Conservation (phyloP, 331 rosid genomes). For the Malus hybrid region DNA sequence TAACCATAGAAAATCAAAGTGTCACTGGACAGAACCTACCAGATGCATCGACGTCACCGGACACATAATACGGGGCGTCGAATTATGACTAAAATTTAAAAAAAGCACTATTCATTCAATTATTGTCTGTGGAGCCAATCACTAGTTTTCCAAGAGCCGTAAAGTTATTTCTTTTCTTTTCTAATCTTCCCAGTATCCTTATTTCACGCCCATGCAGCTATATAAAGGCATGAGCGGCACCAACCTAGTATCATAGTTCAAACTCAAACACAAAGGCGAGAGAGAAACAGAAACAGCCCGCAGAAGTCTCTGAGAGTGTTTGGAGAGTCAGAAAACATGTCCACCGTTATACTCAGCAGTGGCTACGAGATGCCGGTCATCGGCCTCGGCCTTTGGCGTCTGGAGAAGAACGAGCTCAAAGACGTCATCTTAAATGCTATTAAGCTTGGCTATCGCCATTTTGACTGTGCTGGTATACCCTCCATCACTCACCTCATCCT, state of each 20-base stretch:
- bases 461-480: conserved; percentile 59
- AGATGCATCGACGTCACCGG: neutral
- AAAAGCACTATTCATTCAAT: neutral
- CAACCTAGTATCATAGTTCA: neutral
- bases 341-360: conserved; percentile 36
- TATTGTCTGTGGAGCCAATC: neutral
- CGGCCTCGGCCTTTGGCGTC: conserved; percentile 65
- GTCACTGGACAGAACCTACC: neutral
- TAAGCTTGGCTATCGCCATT: conserved; percentile 61
- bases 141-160: neutral
- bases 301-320: neutral
- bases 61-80: neutral
- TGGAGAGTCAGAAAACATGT: neutral
- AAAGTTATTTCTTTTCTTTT: neutral
- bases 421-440: conserved; percentile 47
- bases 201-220: neutral
- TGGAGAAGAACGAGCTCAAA: conserved; percentile 39
- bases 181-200: neutral
- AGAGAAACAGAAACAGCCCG: neutral
- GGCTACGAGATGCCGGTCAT: conserved; percentile 53
- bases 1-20: neutral
- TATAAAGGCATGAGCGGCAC: neutral
- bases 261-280: neutral
- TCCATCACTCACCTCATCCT: neutral
- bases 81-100: neutral